A percentile compares a stretch with the other conserved stretches of the same genome.
phyloP scores from a whole-genome alignment of 2,329 filamentous ascomycete species.

The Penicillium sp. region DNA sequence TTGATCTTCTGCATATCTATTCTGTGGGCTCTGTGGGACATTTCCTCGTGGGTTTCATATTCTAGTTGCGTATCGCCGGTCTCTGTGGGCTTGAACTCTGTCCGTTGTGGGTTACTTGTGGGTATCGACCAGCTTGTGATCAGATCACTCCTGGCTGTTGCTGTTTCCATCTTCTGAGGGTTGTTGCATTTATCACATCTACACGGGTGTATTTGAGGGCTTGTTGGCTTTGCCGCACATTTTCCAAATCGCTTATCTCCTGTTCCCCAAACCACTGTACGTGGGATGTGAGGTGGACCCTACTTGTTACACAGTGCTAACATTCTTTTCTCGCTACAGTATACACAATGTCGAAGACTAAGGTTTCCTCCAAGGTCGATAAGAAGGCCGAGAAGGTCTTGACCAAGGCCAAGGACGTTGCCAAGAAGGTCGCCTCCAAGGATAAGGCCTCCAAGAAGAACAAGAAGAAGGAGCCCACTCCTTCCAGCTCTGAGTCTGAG shows the following conservation, averaged over 20 bases:
- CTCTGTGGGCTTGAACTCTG: constrained; percentile 46
- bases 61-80: constrained; percentile 43
- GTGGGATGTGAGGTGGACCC: constrained; percentile 14
- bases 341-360: constrained; percentile 47
- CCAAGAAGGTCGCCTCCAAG: constrained; percentile 41
- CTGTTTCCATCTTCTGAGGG: constrained; percentile 26
- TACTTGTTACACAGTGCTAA: constrained; percentile 19
- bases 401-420: constrained; percentile 48
- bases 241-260: background rate
- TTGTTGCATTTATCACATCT: constrained; percentile 25
- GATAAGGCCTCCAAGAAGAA: constrained; percentile 41
- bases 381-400: constrained; percentile 44
- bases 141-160: constrained; percentile 31
- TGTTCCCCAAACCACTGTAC: constrained; percentile 16
- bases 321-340: constrained; percentile 10
- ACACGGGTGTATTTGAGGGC: constrained; percentile 38
- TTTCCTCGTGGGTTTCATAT: constrained; percentile 42
- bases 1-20: constrained; percentile 41
- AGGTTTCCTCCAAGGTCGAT: constrained; percentile 40
- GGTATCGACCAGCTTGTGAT: constrained; percentile 36
- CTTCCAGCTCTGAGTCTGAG: constrained; percentile 18
- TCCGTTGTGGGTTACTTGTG: constrained; percentile 43
- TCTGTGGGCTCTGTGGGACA: constrained; percentile 42
- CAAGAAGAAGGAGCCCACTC: constrained; percentile 45
- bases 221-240: constrained; percentile 37